Percentiles rank a stretch among this genome's conserved stretches.
Evolutionary conservation across 768 basidiomycete genomes (phyloP).

Genomic region (Phaffia tasmanica): DNA sequence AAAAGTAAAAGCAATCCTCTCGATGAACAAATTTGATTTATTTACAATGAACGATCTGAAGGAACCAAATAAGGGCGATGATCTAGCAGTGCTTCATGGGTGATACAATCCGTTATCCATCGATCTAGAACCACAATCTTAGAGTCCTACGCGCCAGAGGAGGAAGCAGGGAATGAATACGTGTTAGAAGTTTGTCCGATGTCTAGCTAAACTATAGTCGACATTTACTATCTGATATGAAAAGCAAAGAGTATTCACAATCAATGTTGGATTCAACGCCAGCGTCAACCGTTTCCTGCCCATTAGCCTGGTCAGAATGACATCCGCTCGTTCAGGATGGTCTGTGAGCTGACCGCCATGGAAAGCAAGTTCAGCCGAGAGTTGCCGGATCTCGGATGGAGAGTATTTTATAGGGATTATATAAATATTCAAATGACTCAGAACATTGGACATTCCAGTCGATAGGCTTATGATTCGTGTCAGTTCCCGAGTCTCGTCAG

Average conservation of each 20-base stretch:
- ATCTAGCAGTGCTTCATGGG: constrained; percentile 4
- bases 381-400: background rate
- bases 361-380: background rate
- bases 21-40: background rate
- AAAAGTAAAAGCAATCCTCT: constrained; percentile 2
- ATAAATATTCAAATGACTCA: background rate
- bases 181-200: too few relatives aligned
- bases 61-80: constrained; percentile 14
- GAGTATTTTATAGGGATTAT: constrained; percentile 4
- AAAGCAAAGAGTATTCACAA: background rate
- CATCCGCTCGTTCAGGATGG: background rate
- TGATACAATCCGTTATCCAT: constrained; percentile 14
- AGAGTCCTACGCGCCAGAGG: constrained; percentile 2
- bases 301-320: constrained; percentile 3
- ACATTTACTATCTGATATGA: background rate
- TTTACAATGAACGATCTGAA: constrained; percentile 1
- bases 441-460: background rate
- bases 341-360: constrained; percentile 5
- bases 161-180: background rate
- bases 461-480: too few relatives aligned
- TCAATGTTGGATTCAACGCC: background rate
- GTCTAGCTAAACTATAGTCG: background rate
- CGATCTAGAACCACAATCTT: constrained; percentile 5
- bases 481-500: too few relatives aligned
- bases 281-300: background rate